Percentiles rank a stretch among this genome's conserved stretches.
These are phyloP conservation scores for Paraphysoderma sedebokerense DNA, from an alignment of 371 early-diverging fungal species.

Conservation along the genomic window DNA sequence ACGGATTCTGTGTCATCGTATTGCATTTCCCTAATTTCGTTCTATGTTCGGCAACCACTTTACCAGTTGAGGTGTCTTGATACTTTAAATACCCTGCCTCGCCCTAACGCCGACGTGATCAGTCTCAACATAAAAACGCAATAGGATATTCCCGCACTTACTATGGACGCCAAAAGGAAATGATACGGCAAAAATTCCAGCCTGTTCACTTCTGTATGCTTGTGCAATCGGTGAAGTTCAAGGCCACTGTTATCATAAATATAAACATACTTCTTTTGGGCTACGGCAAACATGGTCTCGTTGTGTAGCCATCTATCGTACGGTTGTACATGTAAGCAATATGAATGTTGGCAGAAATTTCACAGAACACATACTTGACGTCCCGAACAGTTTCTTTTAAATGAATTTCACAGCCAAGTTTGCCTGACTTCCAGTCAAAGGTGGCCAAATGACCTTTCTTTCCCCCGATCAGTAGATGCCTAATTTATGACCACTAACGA, in stretches of 20 bases:
- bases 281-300: conserved; percentile 91
- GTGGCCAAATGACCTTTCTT: conserved; percentile 81
- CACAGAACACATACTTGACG: conserved; percentile 62
- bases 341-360: too few relatives aligned
- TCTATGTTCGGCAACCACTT: conserved; percentile 61
- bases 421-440: conserved; percentile 81
- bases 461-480: conserved; percentile 71
- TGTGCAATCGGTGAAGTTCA: conserved; percentile 83
- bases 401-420: conserved; percentile 68
- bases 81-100: conserved; percentile 74
- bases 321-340: too few relatives aligned
- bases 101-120: conserved; percentile 22
- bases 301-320: conserved; percentile 81
- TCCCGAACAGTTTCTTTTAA: conserved; percentile 79
- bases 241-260: conserved; percentile 90
- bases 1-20: conserved; percentile 79
- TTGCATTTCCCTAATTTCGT: conserved; percentile 64
- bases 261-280: conserved; percentile 90
- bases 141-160: conserved; percentile 15
- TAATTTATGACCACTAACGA: too few relatives aligned
- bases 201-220: conserved; percentile 60
- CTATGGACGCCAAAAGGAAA: conserved; percentile 73
- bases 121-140: background rate
- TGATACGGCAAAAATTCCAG: conserved; percentile 95
- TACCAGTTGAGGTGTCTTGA: conserved; percentile 93